Evolutionary conservation across 2,329 filamentous ascomycete genomes (phyloP).

Genomic region (Paraconiothyrium sp.): DNA sequence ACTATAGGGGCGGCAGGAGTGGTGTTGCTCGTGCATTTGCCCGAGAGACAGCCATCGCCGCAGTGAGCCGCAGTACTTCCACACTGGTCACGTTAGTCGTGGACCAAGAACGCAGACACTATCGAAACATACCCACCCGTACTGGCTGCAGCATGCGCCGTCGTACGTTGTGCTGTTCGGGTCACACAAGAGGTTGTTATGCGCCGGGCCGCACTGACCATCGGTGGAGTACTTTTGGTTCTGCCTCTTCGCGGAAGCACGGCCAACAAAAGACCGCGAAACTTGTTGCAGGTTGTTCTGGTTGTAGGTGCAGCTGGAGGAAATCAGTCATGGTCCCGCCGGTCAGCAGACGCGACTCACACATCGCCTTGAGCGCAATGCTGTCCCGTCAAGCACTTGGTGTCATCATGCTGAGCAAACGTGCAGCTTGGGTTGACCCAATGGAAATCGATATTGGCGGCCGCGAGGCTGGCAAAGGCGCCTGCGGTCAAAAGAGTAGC

Average conservation of each 20-base stretch:
- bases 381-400: slow-evolving; percentile 51
- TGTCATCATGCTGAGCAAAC: slow-evolving; percentile 27
- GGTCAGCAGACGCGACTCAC: slow-evolving; percentile 30
- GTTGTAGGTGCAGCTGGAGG: slow-evolving; percentile 32
- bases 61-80: slow-evolving; percentile 54
- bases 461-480: slow-evolving; percentile 47
- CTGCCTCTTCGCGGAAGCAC: slow-evolving; percentile 39
- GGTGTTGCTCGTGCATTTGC: slow-evolving; percentile 35
- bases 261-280: slow-evolving; percentile 39
- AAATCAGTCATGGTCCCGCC: background rate
- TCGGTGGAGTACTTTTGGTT: slow-evolving; percentile 48
- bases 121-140: slow-evolving; percentile 45
- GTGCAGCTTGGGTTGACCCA: slow-evolving; percentile 58
- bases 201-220: slow-evolving; percentile 51
- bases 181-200: slow-evolving; percentile 53
- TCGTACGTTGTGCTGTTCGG: slow-evolving; percentile 57
- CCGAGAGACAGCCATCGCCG: slow-evolving; percentile 48
- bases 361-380: slow-evolving; percentile 47
- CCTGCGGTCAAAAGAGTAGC: slow-evolving; percentile 38
- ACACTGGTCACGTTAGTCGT: slow-evolving; percentile 43
- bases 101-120: background rate
- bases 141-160: slow-evolving; percentile 57
- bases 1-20: slow-evolving; percentile 18
- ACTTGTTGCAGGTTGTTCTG: slow-evolving; percentile 31
- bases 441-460: slow-evolving; percentile 61